Evolutionary conservation across 176 grass and related monocot genomes (phyloP), one percentile per base, ranked within the genome.

Genomic region (Avena insularis): DNA sequence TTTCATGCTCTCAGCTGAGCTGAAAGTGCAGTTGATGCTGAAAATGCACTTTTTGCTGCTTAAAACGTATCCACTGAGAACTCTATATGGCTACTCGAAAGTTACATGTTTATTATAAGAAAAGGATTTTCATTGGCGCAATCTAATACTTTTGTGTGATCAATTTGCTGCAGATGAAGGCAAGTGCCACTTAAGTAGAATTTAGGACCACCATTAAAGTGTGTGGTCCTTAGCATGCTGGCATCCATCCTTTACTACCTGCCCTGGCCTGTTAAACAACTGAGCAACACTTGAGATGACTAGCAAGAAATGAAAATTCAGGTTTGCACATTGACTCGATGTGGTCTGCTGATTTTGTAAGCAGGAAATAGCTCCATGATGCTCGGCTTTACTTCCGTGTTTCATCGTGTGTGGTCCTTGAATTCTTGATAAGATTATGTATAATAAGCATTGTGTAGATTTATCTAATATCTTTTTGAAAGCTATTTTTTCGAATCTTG

Each of bases 251-350:
- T 58, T 84, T 61, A 58, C 25, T 43, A 79, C 25, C 75, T 59
- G 67, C 55, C 19, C 67, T 75, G 38, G 78, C 50, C 46, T 75
- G 81, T 60, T 87, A 68, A 65, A 76, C 50, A 49, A 84, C 49
- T 84, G 81, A 77, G 68, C 59, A 43, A 80, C 81, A 76, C 76
- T 91, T 81, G 76, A 84, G 75, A 75, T 79, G 66, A 59, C 76
- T 70, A 84, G 79, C 59, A 75, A 65, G 47, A 84, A 87, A 75
- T 68, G 58, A 84, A 83, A 75, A 67, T 65, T 80, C 47, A 84
- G 89, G 81, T 91, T 75, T 59, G 68, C 68, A 80, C 59, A 80
- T 91, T 91, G 89, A 80, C 59, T 60, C 19, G 33, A 83, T 79
- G 75, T 60, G 40, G 66, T 51, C 14, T 57, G 58, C 60, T 80